These are phyloP conservation scores for Penicillium pulvis DNA, from an alignment of 495 filamentous ascomycete genomes.

Conservation along the genomic window DNA sequence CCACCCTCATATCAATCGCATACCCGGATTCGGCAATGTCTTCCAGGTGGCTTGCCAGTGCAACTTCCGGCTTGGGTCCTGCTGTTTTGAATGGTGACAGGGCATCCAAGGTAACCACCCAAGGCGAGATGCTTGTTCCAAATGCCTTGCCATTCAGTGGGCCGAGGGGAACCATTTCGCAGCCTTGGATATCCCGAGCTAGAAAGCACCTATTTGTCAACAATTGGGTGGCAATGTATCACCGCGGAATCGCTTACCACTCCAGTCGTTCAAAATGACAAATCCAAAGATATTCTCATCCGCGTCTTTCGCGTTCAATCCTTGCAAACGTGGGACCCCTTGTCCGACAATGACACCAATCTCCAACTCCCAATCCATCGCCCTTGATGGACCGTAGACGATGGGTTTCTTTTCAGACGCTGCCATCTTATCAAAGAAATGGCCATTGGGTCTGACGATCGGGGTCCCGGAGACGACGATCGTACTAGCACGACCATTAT, in stretches of 20 bases:
- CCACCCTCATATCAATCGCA: slow-evolving; percentile 68
- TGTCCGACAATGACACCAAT: slow-evolving; percentile 73
- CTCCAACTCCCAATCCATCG: slow-evolving; percentile 83
- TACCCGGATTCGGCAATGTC: slow-evolving; percentile 61
- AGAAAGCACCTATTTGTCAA: slow-evolving; percentile 6
- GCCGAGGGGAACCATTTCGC: slow-evolving; percentile 40
- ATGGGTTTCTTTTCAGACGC: slow-evolving; percentile 27
- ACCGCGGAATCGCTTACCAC: slow-evolving; percentile 57
- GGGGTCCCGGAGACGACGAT: slow-evolving; percentile 71
- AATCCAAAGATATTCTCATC: slow-evolving; percentile 77
- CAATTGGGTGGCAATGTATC: slow-evolving; percentile 36
- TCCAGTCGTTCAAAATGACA: slow-evolving; percentile 90
- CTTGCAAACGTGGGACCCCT: slow-evolving; percentile 16
- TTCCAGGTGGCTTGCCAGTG: slow-evolving; percentile 62
- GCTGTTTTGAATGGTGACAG: slow-evolving; percentile 59
- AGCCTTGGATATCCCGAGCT: slow-evolving; percentile 41
- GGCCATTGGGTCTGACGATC: slow-evolving; percentile 70
- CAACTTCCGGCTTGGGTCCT: slow-evolving; percentile 56
- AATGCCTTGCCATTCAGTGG: slow-evolving; percentile 73
- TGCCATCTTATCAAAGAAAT: slow-evolving; percentile 54
- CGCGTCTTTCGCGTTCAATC: slow-evolving; percentile 50
- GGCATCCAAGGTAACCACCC: slow-evolving; percentile 81
- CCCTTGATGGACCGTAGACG: slow-evolving; percentile 56
- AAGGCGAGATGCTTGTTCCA: slow-evolving; percentile 75
- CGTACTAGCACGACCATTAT: slow-evolving; percentile 73